These are phyloP conservation scores for Trichosanthes cucumerina DNA, from an alignment of 306 rosid species.

Conservation along the genomic window DNA sequence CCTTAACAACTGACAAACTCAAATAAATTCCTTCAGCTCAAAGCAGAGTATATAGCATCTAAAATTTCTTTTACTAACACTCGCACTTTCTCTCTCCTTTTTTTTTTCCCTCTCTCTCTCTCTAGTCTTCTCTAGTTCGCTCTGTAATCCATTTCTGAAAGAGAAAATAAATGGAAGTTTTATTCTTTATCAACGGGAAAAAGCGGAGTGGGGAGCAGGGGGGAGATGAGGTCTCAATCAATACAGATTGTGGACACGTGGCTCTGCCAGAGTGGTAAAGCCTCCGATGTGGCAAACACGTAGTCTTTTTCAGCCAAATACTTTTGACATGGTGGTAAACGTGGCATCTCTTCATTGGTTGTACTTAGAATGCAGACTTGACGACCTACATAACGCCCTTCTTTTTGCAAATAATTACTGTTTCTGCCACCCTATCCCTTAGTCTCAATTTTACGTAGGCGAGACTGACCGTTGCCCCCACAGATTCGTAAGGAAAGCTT, in stretches of 20 bases:
- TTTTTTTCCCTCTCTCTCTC: not conserved
- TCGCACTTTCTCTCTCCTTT: not conserved
- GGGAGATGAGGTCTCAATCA: slow-evolving; percentile 28
- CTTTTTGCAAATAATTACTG: not conserved
- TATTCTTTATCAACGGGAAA: slow-evolving; percentile 43
- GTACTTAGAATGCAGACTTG: not conserved
- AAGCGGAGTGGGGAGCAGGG: slow-evolving; percentile 17
- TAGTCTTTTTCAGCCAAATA: slow-evolving; percentile 5
- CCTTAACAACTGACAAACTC: not conserved
- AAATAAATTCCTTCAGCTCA: not conserved
- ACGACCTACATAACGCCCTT: not conserved
- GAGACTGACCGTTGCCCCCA: not conserved
- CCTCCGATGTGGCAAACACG: slow-evolving; percentile 29
- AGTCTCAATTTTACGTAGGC: not conserved
- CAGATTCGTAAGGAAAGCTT: not conserved
- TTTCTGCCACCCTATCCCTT: not conserved
- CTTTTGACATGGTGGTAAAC: slow-evolving; percentile 34
- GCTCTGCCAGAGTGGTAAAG: not conserved
- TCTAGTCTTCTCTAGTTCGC: not conserved
- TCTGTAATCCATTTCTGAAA: not conserved
- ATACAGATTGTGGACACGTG: slow-evolving; percentile 38
- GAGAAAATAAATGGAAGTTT: slow-evolving; percentile 4
- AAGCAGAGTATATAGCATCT: slow-evolving; percentile 1
- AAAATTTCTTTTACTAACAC: not conserved
- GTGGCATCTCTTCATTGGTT: slow-evolving; percentile 4